Conservation (phyloP, 2,329 filamentous ascomycete species). For the Myriosclerotinia curreyana region DNA sequence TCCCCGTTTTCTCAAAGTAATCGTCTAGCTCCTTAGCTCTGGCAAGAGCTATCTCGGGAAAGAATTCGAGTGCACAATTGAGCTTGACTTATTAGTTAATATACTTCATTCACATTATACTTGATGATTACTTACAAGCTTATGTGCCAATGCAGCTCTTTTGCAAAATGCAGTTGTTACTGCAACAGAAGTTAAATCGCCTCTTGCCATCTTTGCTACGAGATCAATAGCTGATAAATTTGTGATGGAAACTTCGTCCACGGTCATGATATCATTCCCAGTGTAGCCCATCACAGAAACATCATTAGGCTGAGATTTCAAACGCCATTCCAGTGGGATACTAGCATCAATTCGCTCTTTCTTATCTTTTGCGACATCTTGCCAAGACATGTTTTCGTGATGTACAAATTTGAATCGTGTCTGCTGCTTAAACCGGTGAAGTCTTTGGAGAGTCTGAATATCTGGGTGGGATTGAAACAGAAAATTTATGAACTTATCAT, state of each 20-base stretch:
- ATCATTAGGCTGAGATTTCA: constrained; percentile 52
- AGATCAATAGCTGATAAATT: constrained; percentile 33
- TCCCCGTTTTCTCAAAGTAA: constrained; percentile 41
- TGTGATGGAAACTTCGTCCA: constrained; percentile 47
- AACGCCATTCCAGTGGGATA: constrained; percentile 56
- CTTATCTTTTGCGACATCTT: constrained; percentile 50
- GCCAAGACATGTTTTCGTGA: constrained; percentile 43
- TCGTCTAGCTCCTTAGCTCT: constrained; percentile 48
- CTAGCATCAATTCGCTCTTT: constrained; percentile 50
- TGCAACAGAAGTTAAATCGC: constrained; percentile 36
- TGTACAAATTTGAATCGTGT: not conserved
- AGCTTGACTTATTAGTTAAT: constrained; percentile 22
- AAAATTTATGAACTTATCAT: not conserved
- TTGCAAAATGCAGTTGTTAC: constrained; percentile 49
- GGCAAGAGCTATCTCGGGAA: constrained; percentile 48
- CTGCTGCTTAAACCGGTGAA: not conserved
- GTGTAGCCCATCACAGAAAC: constrained; percentile 50
- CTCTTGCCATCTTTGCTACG: constrained; percentile 30
- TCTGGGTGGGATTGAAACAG: not conserved
- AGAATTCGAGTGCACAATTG: constrained; percentile 46
- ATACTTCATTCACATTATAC: not conserved
- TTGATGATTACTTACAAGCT: constrained; percentile 38
- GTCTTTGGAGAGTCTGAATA: not conserved
- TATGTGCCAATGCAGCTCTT: constrained; percentile 48
- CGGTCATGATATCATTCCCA: constrained; percentile 31